Conservation (phyloP, 768 basidiomycete species). For the Holtermanniella nyarrowii region DNA sequence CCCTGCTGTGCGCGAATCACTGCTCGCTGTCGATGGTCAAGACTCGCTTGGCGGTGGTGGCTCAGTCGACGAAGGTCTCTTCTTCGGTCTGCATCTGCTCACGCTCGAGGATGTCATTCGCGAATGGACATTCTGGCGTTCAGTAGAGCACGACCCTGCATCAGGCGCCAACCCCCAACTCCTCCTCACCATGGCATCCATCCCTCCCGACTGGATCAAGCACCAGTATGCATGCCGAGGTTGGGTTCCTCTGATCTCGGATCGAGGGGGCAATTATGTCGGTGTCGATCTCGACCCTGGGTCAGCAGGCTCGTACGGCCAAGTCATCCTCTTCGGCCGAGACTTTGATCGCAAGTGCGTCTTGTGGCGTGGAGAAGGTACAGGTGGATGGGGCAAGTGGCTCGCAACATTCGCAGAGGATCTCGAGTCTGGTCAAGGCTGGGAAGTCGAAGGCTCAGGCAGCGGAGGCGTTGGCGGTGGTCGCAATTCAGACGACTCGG, state of each 20-base stretch:
- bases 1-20: slow-evolving; percentile 77
- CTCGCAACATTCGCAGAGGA: slow-evolving; percentile 83
- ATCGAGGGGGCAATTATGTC: slow-evolving; percentile 91
- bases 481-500: slow-evolving; percentile 30
- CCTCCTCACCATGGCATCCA: slow-evolving; percentile 68
- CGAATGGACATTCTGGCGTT: slow-evolving; percentile 95
- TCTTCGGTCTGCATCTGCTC: slow-evolving; percentile 88
- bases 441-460: slow-evolving; percentile 54
- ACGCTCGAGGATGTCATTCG: slow-evolving; percentile 86
- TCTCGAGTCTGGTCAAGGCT: slow-evolving; percentile 78
- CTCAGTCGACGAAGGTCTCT: slow-evolving; percentile 59
- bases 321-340: slow-evolving; percentile 96
- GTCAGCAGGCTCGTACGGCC: slow-evolving; percentile 57
- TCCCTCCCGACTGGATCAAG: slow-evolving; percentile 82
- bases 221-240: slow-evolving; percentile 84
- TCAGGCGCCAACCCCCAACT: slow-evolving; percentile 71
- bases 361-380: slow-evolving; percentile 81
- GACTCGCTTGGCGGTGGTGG: slow-evolving; percentile 70
- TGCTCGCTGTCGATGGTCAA: slow-evolving; percentile 80
- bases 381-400: slow-evolving; percentile 91
- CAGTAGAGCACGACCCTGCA: slow-evolving; percentile 75
- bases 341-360: slow-evolving; percentile 98
- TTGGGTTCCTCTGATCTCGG: slow-evolving; percentile 90
- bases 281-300: slow-evolving; percentile 84
- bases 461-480: not conserved